These are phyloP conservation scores for Seminavis robusta DNA, from an alignment of 108 stramenopile species.

Conservation along the genomic window DNA sequence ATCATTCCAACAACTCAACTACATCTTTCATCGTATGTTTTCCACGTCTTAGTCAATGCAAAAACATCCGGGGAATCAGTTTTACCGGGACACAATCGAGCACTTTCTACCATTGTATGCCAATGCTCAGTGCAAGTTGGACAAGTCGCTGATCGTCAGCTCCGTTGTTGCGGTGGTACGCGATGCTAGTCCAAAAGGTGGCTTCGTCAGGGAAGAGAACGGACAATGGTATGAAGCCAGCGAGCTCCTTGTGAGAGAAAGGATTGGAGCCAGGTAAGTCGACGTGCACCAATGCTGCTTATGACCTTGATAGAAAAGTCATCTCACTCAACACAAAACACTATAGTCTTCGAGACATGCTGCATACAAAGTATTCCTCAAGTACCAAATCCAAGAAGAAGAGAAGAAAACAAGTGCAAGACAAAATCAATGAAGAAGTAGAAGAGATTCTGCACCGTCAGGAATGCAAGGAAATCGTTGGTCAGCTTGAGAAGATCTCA, in stretches of 20 bases:
- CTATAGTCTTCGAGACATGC: constrained; percentile 25
- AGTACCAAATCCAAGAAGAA: constrained; percentile 22
- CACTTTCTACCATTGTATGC: constrained; percentile 7
- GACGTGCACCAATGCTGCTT: too few relatives aligned
- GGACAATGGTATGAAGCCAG: constrained; percentile 36
- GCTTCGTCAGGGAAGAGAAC: constrained; percentile 27
- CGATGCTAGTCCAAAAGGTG: constrained; percentile 12
- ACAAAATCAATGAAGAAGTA: too few relatives aligned
- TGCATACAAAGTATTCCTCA: constrained; percentile 16
- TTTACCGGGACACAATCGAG: constrained; percentile 6
- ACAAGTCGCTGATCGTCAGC: constrained; percentile 16
- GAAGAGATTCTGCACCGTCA: too few relatives aligned
- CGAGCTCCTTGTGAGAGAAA: constrained; percentile 28
- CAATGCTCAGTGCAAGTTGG: constrained; percentile 13
- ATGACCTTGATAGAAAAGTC: too few relatives aligned
- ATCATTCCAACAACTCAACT: too few relatives aligned
- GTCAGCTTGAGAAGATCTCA: too few relatives aligned
- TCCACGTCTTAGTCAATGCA: too few relatives aligned
- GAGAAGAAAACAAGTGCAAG: constrained; percentile 7
- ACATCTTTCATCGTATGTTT: too few relatives aligned
- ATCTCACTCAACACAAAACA: too few relatives aligned
- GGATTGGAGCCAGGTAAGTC: constrained; percentile 22
- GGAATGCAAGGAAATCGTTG: too few relatives aligned
- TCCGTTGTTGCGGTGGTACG: constrained; percentile 12
- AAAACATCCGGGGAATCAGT: constrained; percentile 14